phyloP scores from a whole-genome alignment of 345 rosid genomes.

The Arabis hirsuta region DNA sequence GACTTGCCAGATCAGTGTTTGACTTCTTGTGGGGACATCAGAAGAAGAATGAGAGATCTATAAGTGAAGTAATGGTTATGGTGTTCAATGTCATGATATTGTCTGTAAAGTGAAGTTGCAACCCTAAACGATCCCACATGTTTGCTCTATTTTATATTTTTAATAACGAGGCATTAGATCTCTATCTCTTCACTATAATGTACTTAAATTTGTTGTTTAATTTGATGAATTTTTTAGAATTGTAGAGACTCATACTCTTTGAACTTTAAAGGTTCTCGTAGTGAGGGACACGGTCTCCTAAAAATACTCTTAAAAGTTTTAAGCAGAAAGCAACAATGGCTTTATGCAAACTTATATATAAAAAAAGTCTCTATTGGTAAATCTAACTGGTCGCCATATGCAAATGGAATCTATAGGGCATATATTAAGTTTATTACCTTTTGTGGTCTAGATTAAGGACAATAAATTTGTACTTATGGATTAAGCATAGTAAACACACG shows the following conservation, averaged over 20 bases:
- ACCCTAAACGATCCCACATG: constrained; percentile 41
- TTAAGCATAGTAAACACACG: too few species aligned
- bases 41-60: constrained; percentile 30
- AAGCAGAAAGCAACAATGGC: constrained; percentile 41
- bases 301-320: constrained; percentile 27
- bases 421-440: constrained; percentile 11
- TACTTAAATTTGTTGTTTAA: constrained; percentile 5
- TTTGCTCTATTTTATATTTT: constrained; percentile 13
- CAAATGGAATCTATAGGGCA: constrained; percentile 33
- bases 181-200: background rate
- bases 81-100: constrained; percentile 39
- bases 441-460: constrained; percentile 8
- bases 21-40: constrained; percentile 34
- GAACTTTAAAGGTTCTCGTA: constrained; percentile 14
- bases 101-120: constrained; percentile 32
- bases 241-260: background rate
- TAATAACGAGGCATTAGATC: constrained; percentile 23
- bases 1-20: constrained; percentile 37
- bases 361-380: background rate
- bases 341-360: constrained; percentile 13
- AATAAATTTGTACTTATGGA: too few species aligned
- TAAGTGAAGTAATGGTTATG: constrained; percentile 36
- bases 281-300: constrained; percentile 30
- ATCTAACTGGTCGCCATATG: constrained; percentile 29
- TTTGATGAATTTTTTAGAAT: background rate